Evolutionary conservation across 2,329 filamentous ascomycete genomes (phyloP), one percentile per base, ranked within the genome.

Genomic region (Chaetomiaceae sp.): DNA sequence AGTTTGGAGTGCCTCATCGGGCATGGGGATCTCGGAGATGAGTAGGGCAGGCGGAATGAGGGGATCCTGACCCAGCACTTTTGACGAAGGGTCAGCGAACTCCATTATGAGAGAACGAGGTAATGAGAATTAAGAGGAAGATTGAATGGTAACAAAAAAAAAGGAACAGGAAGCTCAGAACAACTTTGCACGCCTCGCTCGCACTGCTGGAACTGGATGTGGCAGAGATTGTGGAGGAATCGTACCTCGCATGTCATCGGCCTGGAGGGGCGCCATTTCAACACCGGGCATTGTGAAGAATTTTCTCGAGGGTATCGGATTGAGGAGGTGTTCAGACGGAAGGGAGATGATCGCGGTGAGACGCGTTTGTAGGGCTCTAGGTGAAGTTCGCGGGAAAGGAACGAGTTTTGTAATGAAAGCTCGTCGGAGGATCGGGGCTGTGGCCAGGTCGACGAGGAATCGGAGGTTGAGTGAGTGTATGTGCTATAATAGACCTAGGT

Each of bases 21-120:
- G 77, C 70, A 84, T 81, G 68, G 91, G 89, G 64, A 96, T 85
- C 73, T 97, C 91, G 58, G 85, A 83, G 69, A 89, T 84, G 66
- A 97, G 87, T 63, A 96, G 83, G 63, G 88, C 86, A 39, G 92
- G 92, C 44, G 89, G 87, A 69, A 96, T 94, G 68, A 97, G 78
- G 66, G 92, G 90, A 73, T 96, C 91, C 79, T 96, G 92, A 63
- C 91, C 91, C 68, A 95, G 78, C 72, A 96, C 92, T 96, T 64
- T 23, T 61, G 48, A 22, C 40, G 56, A 55, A 39, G 20, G 0
- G 27, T 61, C 55, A 63, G 68, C 53, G 22, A 19, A 14, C 20
- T 51, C 36, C 46, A 48, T 34, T 14, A 19, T 25, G 2, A 40
- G 5, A 40, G 5, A 20, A 1, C 3, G 11, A 48, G 12, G n/a